A percentile compares a stretch with the other conserved stretches of the same genome.
Conservation (phyloP, 2,329 filamentous ascomycete genomes). For the Hypocrella siamensis region DNA sequence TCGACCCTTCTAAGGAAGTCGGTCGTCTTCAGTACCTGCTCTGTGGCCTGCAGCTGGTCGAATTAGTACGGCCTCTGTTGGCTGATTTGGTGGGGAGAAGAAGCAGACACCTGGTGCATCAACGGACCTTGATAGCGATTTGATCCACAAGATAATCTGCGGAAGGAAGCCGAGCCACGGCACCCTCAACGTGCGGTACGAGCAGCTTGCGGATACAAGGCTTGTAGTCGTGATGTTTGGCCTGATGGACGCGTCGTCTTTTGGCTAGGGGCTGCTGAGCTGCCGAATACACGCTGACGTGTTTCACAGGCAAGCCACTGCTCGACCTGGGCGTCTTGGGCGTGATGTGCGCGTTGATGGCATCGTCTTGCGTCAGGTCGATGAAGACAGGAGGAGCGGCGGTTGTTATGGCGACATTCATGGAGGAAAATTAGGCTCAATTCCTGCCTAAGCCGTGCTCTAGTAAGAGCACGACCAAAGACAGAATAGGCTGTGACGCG, state of each 20-base stretch:
- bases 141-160: too few relatives aligned
- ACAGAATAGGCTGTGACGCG: too few relatives aligned
- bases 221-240: background rate
- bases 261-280: slow-evolving; percentile 14
- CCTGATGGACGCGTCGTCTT: slow-evolving; percentile 9
- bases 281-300: background rate
- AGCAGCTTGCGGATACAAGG: slow-evolving; percentile 1
- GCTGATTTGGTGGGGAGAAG: too few relatives aligned
- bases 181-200: too few relatives aligned
- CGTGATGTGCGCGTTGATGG: slow-evolving; percentile 1
- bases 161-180: too few relatives aligned
- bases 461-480: background rate
- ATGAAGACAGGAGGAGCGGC: slow-evolving; percentile 12
- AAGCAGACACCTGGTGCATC: too few relatives aligned
- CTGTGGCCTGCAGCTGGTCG: too few relatives aligned
- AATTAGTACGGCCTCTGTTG: too few relatives aligned
- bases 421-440: slow-evolving; percentile 6
- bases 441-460: slow-evolving; percentile 1
- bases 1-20: too few relatives aligned
- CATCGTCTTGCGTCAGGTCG: slow-evolving; percentile 10
- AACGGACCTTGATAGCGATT: too few relatives aligned
- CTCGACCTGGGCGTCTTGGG: background rate
- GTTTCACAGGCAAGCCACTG: slow-evolving; percentile 3
- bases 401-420: slow-evolving; percentile 13
- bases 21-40: too few relatives aligned